Evolutionary conservation across 2,329 filamentous ascomycete genomes (phyloP), one percentile per base, ranked within the genome.

Genomic region (Colletotrichum limetticola): DNA sequence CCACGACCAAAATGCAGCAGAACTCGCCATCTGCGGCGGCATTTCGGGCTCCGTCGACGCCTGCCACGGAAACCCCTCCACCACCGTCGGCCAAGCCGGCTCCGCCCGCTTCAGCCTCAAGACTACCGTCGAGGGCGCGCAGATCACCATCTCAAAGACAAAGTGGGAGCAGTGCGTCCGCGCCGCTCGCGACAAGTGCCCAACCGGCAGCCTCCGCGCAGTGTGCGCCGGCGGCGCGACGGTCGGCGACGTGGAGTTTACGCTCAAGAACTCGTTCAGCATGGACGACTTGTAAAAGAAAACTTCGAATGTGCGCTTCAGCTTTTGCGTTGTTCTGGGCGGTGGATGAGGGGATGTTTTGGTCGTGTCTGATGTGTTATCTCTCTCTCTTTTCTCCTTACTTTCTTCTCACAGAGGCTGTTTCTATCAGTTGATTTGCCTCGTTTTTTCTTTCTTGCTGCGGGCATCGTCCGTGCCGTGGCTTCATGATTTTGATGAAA

Each of bases 101-200:
- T 87, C 83, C 11, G 87, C 86, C 8, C 78, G 83, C 71, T 89
- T 90, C 79, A 81, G 78, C 3, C 82, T 90, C 19, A 82, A 79
- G 30, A 82, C 85, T 1, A 80, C 82, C 19, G 79, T 80, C 2
- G 68, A 76, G 1, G 87, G 86, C 11, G 83, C 85, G 32, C 26
- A 86, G 84, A 89, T 90, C 78, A 86, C 86, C 79, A 83, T 90
- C 73, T 84, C 83, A 59, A 89, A 89, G 80, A 83, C 83, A 24
- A 80, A 84, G 28, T 89, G 88, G 87, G 86, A 89, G 79, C 82
- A 84, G 63, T 90, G 88, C 77, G 84, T 90, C 64, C 83, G 86
- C 53, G 88, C 88, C 19, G 88, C 88, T 61, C 79, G 85, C 68
- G 84, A 86, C 71, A 83, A 84, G 58, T 89, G 87, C 77, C 86